Percentiles rank a stretch among this genome's conserved stretches.
These are phyloP conservation scores for Penicillium frequentans DNA, from an alignment of 2,329 filamentous ascomycete genomes.

Conservation along the genomic window DNA sequence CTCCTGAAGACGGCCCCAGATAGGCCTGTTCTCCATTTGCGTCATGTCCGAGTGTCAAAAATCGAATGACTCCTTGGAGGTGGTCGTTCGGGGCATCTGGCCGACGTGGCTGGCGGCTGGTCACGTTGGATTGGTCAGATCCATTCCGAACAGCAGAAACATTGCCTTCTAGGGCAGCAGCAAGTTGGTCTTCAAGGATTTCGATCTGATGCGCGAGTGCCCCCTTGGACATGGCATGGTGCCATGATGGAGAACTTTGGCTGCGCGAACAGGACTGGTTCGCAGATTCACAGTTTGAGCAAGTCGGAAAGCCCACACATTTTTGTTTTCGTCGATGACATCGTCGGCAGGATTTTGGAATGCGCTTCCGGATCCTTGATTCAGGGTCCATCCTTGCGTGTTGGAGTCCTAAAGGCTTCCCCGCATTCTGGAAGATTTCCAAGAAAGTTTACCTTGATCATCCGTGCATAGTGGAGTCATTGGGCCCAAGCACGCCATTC, in stretches of 20 bases:
- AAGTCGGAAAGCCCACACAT: slow-evolving; percentile 22
- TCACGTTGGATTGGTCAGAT: neutral
- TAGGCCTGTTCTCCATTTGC: slow-evolving; percentile 9
- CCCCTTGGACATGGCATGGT: slow-evolving; percentile 27
- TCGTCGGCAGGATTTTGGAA: slow-evolving; percentile 24
- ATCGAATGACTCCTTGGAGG: slow-evolving; percentile 3
- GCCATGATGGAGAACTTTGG: slow-evolving; percentile 22
- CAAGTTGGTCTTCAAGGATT: slow-evolving; percentile 18
- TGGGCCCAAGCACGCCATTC: slow-evolving; percentile 5
- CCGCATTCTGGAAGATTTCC: neutral
- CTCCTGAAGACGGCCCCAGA: slow-evolving; percentile 18
- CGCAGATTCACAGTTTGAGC: slow-evolving; percentile 21
- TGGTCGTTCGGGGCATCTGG: neutral
- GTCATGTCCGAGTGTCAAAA: slow-evolving; percentile 3
- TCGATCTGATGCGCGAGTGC: slow-evolving; percentile 23
- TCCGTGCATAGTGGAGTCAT: neutral
- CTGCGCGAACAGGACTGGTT: slow-evolving; percentile 19
- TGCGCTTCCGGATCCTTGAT: slow-evolving; percentile 18
- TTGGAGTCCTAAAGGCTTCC: neutral
- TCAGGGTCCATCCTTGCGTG: slow-evolving; percentile 3
- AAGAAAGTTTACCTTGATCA: neutral
- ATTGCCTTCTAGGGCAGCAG: slow-evolving; percentile 1
- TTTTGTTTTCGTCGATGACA: slow-evolving; percentile 27
- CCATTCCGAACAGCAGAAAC: neutral
- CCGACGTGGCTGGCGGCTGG: neutral